phyloP scores from a whole-genome alignment of 2,329 filamentous ascomycete species.

The Colletotrichum sp. region DNA sequence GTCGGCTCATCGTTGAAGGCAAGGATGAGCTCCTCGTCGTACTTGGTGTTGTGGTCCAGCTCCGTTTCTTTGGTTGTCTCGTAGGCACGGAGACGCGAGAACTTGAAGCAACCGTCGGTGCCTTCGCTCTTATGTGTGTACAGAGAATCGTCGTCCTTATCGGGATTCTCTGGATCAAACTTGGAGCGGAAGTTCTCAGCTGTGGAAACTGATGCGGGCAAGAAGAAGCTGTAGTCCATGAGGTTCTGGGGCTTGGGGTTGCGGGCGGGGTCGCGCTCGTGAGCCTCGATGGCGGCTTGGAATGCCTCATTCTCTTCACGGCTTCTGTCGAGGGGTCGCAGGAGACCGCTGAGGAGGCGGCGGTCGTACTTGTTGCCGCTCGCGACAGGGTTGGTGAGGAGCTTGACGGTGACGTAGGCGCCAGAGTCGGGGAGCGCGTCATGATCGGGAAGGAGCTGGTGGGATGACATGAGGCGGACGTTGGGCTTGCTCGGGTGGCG shows the following conservation, averaged over 20 bases:
- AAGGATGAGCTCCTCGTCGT: constrained; percentile 67
- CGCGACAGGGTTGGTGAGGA: constrained; percentile 67
- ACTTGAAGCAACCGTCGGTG: constrained; percentile 59
- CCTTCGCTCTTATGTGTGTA: constrained; percentile 57
- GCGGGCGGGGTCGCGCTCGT: constrained; percentile 61
- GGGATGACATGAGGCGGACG: constrained; percentile 59
- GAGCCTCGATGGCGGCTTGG: constrained; percentile 54
- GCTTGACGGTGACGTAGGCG: constrained; percentile 73
- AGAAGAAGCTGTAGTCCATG: constrained; percentile 72
- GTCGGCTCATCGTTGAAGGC: constrained; percentile 57
- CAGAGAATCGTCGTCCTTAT: constrained; percentile 57
- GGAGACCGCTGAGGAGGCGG: constrained; percentile 65
- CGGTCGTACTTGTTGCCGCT: constrained; percentile 59
- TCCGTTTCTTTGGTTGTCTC: constrained; percentile 66
- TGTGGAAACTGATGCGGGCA: constrained; percentile 53
- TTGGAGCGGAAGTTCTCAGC: constrained; percentile 63
- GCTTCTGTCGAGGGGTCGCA: constrained; percentile 63
- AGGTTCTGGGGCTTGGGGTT: constrained; percentile 61
- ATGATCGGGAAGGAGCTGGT: constrained; percentile 68
- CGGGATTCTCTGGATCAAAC: constrained; percentile 63
- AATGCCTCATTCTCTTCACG: constrained; percentile 59
- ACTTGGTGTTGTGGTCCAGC: constrained; percentile 63
- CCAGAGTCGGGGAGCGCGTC: constrained; percentile 74
- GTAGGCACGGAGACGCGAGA: constrained; percentile 67
- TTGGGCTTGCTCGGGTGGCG: constrained; percentile 58